These are phyloP conservation scores for Trichoderma pleuroti DNA, from an alignment of 2,329 filamentous ascomycete genomes.

Conservation along the genomic window DNA sequence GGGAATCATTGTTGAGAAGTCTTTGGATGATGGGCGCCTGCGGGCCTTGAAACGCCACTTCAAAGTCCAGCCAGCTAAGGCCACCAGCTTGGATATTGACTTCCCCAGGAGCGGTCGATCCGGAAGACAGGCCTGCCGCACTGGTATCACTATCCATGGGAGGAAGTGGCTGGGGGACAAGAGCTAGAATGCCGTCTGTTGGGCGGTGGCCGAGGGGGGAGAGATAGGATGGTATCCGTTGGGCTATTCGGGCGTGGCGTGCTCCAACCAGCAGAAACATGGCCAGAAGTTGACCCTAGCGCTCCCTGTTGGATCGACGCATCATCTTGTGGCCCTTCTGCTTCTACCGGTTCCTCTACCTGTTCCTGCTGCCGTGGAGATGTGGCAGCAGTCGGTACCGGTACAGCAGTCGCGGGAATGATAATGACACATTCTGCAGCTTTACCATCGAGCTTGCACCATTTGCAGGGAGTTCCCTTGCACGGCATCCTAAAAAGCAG, in stretches of 20 bases:
- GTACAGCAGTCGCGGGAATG: neutral
- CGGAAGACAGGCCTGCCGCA: neutral
- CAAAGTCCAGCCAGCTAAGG: constrained; percentile 22
- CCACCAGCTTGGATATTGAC: constrained; percentile 18
- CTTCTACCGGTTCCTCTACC: neutral
- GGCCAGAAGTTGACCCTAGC: neutral
- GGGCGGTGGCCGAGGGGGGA: neutral
- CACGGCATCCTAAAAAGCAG: constrained; percentile 29
- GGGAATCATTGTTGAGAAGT: neutral
- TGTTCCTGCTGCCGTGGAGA: neutral
- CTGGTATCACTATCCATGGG: neutral
- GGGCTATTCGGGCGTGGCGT: neutral
- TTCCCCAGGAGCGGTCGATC: neutral
- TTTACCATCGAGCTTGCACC: constrained; percentile 17
- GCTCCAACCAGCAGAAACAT: neutral
- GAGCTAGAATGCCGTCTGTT: neutral
- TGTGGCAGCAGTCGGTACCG: neutral
- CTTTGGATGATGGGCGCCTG: neutral
- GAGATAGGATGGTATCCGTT: neutral
- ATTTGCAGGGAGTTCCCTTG: constrained; percentile 23
- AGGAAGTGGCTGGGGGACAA: neutral
- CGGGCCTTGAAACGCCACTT: neutral
- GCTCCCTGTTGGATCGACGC: neutral
- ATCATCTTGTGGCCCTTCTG: neutral
- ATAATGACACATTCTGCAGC: neutral